Conservation (phyloP, 2,329 filamentous ascomycete genomes). For the Fusarium camptoceras region DNA sequence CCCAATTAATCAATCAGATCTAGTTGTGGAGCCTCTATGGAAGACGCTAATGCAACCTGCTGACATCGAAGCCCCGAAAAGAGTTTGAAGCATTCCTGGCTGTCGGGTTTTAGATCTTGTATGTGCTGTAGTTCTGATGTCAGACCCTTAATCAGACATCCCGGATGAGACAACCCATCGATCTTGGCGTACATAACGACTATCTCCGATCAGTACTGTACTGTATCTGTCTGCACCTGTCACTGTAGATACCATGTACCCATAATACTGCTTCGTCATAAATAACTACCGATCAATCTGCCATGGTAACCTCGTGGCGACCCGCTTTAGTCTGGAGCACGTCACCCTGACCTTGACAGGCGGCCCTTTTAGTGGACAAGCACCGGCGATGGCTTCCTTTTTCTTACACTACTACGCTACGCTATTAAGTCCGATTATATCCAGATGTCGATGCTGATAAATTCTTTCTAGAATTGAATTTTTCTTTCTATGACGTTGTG, state of each 20-base stretch:
- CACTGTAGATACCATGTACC: neutral
- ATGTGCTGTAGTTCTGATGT: slow-evolving; percentile 21
- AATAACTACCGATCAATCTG: slow-evolving; percentile 13
- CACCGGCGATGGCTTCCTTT: slow-evolving; percentile 36
- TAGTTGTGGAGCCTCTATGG: neutral
- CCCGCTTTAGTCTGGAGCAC: slow-evolving; percentile 21
- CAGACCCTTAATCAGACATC: slow-evolving; percentile 27
- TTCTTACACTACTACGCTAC: neutral
- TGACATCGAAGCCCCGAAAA: slow-evolving; percentile 30
- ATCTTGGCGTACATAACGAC: neutral
- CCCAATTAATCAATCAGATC: slow-evolving; percentile 4
- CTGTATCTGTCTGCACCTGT: neutral
- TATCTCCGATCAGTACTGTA: neutral
- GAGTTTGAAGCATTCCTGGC: neutral
- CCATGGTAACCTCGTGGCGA: slow-evolving; percentile 18
- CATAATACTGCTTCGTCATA: neutral
- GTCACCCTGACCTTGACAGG: slow-evolving; percentile 1
- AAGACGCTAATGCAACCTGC: slow-evolving; percentile 43
- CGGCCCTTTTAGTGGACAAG: slow-evolving; percentile 18
- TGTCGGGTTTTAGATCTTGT: neutral
- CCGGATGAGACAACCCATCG: neutral
- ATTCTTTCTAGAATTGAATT: neutral
- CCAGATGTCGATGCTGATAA: slow-evolving; percentile 33
- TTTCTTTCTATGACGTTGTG: slow-evolving; percentile 34
- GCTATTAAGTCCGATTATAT: slow-evolving; percentile 24